Evolutionary conservation across 768 basidiomycete genomes (phyloP), one percentile per base, ranked within the genome.

Genomic region (Baorangia bicolor): DNA sequence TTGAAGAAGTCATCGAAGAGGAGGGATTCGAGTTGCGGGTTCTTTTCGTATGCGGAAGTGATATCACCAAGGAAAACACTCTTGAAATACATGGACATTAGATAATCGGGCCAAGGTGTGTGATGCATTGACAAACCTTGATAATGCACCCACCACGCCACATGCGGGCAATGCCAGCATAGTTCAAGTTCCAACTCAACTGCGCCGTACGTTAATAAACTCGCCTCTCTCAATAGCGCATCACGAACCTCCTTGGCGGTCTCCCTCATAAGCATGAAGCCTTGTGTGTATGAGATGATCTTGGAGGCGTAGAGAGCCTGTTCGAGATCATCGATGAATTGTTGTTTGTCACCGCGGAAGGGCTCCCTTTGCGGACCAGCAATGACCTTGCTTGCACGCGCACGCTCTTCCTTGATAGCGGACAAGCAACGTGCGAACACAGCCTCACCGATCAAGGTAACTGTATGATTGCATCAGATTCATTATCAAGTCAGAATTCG

Each of bases 101-200:
- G 47, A 52, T 21, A 21, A 51, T 48, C 12, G 21, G 37, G 14
- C 14, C 38, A 34, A 48, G n/a, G 13, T 68, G 65, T 47, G 57
- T 51, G 37, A 42, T 47, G 21, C 33, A 21, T 20, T 1, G 40
- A 52, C 65, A 45, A 42, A 85, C 90, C 84, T 96, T 96, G 83
- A 99, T 98, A 75, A 99, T 99, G 75, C 96, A 98, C 63, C 97
- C 97, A 63, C 97, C 97, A 67, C 96, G 93, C 97, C 97, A 99
- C 94, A 99, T 99, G 64, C 81, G 85, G 33, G 97, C 97, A 69
- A 99, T 98, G 58, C 94, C 95, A 65, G 94, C 88, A 72, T 96
- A 96, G 83, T 98, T 98, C 73, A 99, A 79, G 73, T 90, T 85
- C 96, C 96, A 99, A 60, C 68, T 72, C 64, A 89, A 69, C 88